Conservation (phyloP, 2,329 filamentous ascomycete genomes). For the Ophiocordyceps australis region DNA sequence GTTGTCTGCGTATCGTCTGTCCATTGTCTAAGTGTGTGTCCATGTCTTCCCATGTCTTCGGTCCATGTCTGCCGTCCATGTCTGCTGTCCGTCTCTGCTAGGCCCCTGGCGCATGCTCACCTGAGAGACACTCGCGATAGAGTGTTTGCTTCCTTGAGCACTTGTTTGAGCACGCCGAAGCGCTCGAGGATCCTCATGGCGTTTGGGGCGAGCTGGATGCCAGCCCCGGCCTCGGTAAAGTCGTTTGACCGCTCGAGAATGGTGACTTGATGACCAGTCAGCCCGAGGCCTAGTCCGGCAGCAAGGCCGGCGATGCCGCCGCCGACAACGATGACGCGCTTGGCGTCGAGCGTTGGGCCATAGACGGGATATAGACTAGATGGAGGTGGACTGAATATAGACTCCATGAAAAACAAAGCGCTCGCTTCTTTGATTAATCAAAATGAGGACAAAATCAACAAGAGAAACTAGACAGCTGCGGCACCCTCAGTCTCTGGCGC, state of each 20-base stretch:
- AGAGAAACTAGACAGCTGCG: no score
- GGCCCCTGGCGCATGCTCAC: slow-evolving; percentile 12
- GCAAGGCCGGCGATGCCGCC: slow-evolving; percentile 20
- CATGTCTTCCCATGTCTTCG: not conserved
- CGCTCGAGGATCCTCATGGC: slow-evolving; percentile 59
- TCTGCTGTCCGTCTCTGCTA: no score
- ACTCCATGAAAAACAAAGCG: no score
- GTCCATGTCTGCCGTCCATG: no score
- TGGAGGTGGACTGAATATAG: no score
- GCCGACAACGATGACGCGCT: slow-evolving; percentile 16
- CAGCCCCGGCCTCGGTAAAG: slow-evolving; percentile 44
- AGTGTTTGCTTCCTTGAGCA: slow-evolving; percentile 18
- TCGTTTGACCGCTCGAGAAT: slow-evolving; percentile 8
- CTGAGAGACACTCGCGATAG: slow-evolving; percentile 4
- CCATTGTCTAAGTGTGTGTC: not conserved
- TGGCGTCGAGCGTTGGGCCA: no score
- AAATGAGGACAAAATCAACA: no score
- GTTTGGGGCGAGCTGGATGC: slow-evolving; percentile 72
- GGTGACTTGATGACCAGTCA: slow-evolving; percentile 8
- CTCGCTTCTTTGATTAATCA: no score
- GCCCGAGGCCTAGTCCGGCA: slow-evolving; percentile 17
- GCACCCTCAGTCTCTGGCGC: no score
- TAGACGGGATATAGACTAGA: no score
- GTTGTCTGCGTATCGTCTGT: slow-evolving; percentile 8
- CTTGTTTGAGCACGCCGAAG: slow-evolving; percentile 54